Evolutionary conservation across 148 eudicot species (phyloP).

Genomic region (Polygonum maritimum): DNA sequence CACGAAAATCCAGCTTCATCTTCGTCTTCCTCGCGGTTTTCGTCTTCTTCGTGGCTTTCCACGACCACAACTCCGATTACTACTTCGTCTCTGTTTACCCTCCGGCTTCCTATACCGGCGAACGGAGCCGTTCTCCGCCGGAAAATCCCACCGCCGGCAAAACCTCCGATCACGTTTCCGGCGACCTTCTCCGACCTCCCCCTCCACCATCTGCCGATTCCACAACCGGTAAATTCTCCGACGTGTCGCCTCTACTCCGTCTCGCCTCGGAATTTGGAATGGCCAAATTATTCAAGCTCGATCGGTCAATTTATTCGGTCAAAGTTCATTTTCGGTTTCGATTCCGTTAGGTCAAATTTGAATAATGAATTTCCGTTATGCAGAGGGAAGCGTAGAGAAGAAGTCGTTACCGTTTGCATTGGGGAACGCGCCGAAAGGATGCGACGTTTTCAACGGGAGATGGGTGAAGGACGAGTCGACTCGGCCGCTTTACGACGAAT

Average conservation of each 20-base stretch:
- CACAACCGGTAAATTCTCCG: neutral
- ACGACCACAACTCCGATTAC: slow-evolving; percentile 33
- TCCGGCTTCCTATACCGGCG: neutral
- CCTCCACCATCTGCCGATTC: neutral
- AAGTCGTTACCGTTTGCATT: slow-evolving; percentile 48
- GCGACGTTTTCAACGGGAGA: slow-evolving; percentile 58
- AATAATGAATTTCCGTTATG: slow-evolving; percentile 8
- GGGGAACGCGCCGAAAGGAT: slow-evolving; percentile 32
- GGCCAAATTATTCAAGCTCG: neutral
- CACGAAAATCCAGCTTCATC: slow-evolving; percentile 20
- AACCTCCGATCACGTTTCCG: neutral
- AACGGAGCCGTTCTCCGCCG: neutral
- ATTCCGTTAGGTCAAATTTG: neutral
- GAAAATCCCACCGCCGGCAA: neutral
- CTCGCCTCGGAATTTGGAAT: too few relatives aligned
- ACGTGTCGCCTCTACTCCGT: neutral
- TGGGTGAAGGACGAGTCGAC: slow-evolving; percentile 67
- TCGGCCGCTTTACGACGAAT: slow-evolving; percentile 65
- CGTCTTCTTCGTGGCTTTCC: slow-evolving; percentile 41
- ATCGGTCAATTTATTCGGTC: neutral
- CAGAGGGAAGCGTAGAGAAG: slow-evolving; percentile 8
- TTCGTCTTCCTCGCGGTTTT: slow-evolving; percentile 30
- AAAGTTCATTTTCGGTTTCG: too few relatives aligned
- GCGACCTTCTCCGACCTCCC: neutral
- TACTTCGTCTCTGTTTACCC: neutral